phyloP scores from a whole-genome alignment of 805 yeast genomes.

The Suhomyces faveliae region DNA sequence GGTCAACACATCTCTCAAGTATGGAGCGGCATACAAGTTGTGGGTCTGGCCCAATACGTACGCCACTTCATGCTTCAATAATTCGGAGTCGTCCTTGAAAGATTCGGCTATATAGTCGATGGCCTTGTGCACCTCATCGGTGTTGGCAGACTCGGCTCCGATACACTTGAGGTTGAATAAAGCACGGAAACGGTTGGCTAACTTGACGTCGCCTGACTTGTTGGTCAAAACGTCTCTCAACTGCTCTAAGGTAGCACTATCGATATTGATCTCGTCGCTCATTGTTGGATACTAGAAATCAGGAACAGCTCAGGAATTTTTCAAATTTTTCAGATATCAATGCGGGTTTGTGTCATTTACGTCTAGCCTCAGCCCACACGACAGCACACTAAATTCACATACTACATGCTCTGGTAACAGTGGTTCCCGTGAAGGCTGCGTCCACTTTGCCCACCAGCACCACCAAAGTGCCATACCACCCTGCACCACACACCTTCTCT shows the following conservation, averaged over 20 bases:
- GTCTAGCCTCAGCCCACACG: not conserved
- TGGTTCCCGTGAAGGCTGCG: not conserved
- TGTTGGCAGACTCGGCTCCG: constrained; percentile 67
- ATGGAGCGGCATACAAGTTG: constrained; percentile 73
- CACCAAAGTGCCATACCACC: no score
- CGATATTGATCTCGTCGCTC: constrained; percentile 39
- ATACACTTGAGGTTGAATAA: constrained; percentile 84
- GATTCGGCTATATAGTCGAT: constrained; percentile 83
- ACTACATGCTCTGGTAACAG: no score
- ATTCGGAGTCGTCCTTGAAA: constrained; percentile 78
- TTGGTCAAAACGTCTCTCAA: constrained; percentile 70
- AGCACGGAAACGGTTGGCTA: constrained; percentile 91
- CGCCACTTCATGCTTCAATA: constrained; percentile 96
- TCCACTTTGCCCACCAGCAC: not conserved
- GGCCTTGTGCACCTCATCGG: constrained; percentile 59
- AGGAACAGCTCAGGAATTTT: not conserved
- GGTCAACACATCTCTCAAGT: constrained; percentile 67
- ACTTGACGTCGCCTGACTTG: constrained; percentile 63
- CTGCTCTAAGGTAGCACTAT: constrained; percentile 53
- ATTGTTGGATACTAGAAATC: constrained; percentile 10
- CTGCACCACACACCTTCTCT: no score
- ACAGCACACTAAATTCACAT: no score
- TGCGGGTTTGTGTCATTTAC: not conserved
- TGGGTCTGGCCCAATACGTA: constrained; percentile 95
- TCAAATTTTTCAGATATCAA: constrained; percentile 2